Base-by-base conservation (phyloP, 371 early-diverging fungal genomes). In the Saksenaea oblongispora region DNA sequence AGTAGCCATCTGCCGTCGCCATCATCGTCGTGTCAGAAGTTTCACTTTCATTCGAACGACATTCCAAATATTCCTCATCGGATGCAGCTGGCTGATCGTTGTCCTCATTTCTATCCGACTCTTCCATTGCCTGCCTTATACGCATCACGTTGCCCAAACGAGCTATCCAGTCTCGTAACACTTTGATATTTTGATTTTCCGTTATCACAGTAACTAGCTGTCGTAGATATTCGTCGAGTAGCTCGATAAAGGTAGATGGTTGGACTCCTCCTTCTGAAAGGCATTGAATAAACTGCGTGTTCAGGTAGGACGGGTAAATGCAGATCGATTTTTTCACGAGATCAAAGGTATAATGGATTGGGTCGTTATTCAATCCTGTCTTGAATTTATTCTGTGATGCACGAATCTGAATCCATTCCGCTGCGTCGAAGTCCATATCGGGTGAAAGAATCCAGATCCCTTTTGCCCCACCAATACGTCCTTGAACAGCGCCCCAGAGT, bases 401-500 rank as follows among this genome's bases (percentile, higher is more conserved):
- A 14, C 71, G 34, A 1, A 67, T 54, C n/a, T 70, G 24, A 26
- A 70, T 70, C 57, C 69, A 67, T 51, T 59, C 55, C 1, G 36
- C 35, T 4, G 55, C 34, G 47, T 42, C 56, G 0, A 15, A 22
- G 44, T 63, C 59, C 24, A 61, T 26, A n/a, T 24, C 11, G 26
- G 63, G 71, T 34, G 63, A 55, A 2, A 70, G 11, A 47, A 58
- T 59, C 71, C 71, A 70, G 34, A 70, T 31, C 0, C 71, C 71
- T 62, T 70, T 70, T 7, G 71, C 59, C 13, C 68, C 68, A 3
- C 63, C 67, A 39, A 70, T 63, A 42, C 71, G 66, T 0, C 63
- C 67, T 53, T 70, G 71, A 2, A 70, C 59, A 7, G 68, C 67
- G 28, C 56, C 55, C 15, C 69, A 69, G 0, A 63, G 27, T 47